Evolutionary conservation across 805 yeast genomes (phyloP).

Genomic region (Cyberlindnera japonica): DNA sequence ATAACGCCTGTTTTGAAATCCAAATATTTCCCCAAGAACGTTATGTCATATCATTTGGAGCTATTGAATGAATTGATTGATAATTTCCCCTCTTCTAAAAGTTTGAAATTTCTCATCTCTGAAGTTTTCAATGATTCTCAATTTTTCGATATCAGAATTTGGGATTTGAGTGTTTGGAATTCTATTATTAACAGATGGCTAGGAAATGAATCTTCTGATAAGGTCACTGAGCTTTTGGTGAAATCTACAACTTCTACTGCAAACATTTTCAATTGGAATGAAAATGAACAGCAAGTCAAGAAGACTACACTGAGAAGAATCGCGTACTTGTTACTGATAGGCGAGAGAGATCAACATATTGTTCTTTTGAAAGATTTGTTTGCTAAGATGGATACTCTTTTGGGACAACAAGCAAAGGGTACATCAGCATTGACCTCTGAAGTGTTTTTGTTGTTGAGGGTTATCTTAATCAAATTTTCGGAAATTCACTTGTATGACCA

Average conservation of each 20-base stretch:
- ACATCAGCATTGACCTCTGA: conserved; percentile 34
- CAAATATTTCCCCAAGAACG: conserved; percentile 36
- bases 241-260: conserved; percentile 43
- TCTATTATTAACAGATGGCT: conserved; percentile 61
- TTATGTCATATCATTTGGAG: conserved; percentile 40
- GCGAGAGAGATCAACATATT: conserved; percentile 54
- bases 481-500: conserved; percentile 60
- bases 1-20: conserved; percentile 50
- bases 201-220: conserved; percentile 51
- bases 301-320: conserved; percentile 56
- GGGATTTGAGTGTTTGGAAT: conserved; percentile 45
- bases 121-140: conserved; percentile 63
- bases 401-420: conserved; percentile 32
- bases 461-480: conserved; percentile 57
- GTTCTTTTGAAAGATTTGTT: conserved; percentile 47
- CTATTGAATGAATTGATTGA: conserved; percentile 37
- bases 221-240: conserved; percentile 46
- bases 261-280: conserved; percentile 58
- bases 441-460: conserved; percentile 58
- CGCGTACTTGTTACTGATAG: conserved; percentile 57
- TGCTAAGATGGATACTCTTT: conserved; percentile 41
- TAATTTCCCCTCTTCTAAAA: conserved; percentile 36
- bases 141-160: conserved; percentile 42
- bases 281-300: conserved; percentile 61
- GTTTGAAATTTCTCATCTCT: conserved; percentile 60